Evolutionary conservation across 768 basidiomycete species (phyloP).

Genomic region (Wakefieldia striispora): DNA sequence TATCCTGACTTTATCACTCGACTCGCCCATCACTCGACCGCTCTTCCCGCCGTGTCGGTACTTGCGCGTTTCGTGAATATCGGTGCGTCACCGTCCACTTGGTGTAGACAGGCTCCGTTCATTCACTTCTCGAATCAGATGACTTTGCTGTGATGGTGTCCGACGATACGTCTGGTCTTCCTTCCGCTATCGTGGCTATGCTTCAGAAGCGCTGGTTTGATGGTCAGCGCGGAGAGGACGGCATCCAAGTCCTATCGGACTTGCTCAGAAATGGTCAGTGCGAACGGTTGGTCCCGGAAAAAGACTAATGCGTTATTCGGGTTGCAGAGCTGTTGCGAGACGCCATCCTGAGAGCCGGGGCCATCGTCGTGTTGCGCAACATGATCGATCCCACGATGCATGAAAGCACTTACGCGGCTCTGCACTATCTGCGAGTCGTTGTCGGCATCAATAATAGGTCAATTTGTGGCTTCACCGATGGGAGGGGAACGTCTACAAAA

Average conservation of each 20-base stretch:
- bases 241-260: constrained; percentile 14
- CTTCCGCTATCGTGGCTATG: constrained; percentile 18
- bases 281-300: not conserved
- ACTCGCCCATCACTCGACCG: constrained; percentile 13
- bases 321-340: constrained; percentile 15
- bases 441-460: constrained; percentile 4
- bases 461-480: no score
- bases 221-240: constrained; percentile 24
- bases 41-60: constrained; percentile 19
- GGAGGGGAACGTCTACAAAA: no score
- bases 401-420: constrained; percentile 13
- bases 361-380: constrained; percentile 8
- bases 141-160: constrained; percentile 12
- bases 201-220: constrained; percentile 29
- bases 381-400: constrained; percentile 14
- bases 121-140: constrained; percentile 6
- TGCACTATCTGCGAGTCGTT: constrained; percentile 24
- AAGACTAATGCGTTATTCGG: not conserved
- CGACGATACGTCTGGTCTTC: constrained; percentile 1
- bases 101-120: not conserved
- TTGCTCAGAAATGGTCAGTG: constrained; percentile 22
- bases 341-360: constrained; percentile 11
- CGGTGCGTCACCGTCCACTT: constrained; percentile 9
- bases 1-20: constrained; percentile 12
- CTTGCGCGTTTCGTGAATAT: constrained; percentile 18